These are phyloP conservation scores for Gamsiella multidivaricata DNA, from an alignment of 192 early-diverging fungal genomes.

Conservation along the genomic window DNA sequence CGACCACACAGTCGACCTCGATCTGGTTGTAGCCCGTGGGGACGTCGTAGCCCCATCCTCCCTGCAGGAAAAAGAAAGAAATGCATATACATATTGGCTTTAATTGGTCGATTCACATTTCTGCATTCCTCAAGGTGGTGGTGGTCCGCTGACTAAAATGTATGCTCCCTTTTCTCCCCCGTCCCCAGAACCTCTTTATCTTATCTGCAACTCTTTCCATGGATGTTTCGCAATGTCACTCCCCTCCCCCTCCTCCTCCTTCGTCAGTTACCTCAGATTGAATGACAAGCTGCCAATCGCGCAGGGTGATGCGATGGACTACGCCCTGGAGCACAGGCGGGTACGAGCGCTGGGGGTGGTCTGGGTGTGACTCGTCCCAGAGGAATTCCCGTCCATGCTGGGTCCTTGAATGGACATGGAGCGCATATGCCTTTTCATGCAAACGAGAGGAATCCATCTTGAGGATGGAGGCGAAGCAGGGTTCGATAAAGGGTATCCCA, in stretches of 20 bases:
- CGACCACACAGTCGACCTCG: constrained; percentile 31
- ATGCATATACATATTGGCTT: neutral
- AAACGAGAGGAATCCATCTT: constrained; percentile 11
- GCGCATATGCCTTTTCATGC: constrained; percentile 30
- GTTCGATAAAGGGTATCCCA: constrained; percentile 46
- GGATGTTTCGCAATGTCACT: neutral
- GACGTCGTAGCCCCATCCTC: constrained; percentile 52
- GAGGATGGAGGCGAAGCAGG: constrained; percentile 52
- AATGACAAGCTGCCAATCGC: constrained; percentile 46
- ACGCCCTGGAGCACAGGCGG: constrained; percentile 52
- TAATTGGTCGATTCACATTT: no score
- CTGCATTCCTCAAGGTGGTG: no score
- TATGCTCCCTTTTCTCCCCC: no score
- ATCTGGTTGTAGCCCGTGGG: constrained; percentile 53
- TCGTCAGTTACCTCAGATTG: constrained; percentile 33
- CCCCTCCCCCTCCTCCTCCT: neutral
- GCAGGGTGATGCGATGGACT: constrained; percentile 35
- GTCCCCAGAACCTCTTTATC: no score
- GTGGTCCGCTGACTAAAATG: no score
- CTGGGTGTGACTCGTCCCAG: constrained; percentile 34
- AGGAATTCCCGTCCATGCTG: constrained; percentile 30
- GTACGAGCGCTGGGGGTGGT: constrained; percentile 24
- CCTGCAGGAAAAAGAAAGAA: constrained; percentile 4
- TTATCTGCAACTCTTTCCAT: no score
- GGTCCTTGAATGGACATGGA: constrained; percentile 35